Evolutionary conservation across 2,329 filamentous ascomycete species (phyloP), one percentile per base, ranked within the genome.

Genomic region (Verticillium nubilum): DNA sequence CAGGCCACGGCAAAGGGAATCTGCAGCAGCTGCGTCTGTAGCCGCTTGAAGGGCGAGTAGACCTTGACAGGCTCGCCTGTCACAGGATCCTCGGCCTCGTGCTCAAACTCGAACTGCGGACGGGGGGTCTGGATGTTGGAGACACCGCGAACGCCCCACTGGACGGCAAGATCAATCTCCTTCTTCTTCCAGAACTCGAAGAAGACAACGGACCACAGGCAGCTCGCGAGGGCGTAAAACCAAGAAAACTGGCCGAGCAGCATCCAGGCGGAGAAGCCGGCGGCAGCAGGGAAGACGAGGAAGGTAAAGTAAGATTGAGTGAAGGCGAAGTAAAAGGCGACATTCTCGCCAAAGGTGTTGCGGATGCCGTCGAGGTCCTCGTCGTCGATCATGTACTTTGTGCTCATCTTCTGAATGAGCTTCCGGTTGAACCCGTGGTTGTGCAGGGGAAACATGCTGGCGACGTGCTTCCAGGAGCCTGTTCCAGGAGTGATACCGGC

Each of bases 101-200:
- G 86, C 59, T 97, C 92, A 75, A 90, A 90, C 65, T 85, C 76
- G 73, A 97, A 98, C 67, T 94, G 84, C 35, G 85, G 83, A 54
- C 92, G 84, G 64, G 88, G 89, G 52, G 85, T 85, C 68, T 97
- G 91, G 58, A 97, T 91, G 56, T 80, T 83, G 4, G 90, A 93
- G 1, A 96, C 92, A 6, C 90, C 90, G 56, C 90, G 87, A 3
- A 97, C 92, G 15, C 90, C 90, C 94, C 94, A 98, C 66, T 91
- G 86, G 17, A 97, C 86, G 9, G 89, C 88, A 7, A 98, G 80
- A 69, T 98, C 93, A 1, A 87, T 80, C 73, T 98, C 92, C 72
- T 96, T 91, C 67, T 94, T 89, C 77, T 96, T 97, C 94, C 94
- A 98, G 74, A 90, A 97, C 71, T 98, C 94, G 59, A 96, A 89